These are phyloP conservation scores for Petunia secreta DNA, from an alignment of 257 asterid species.

Conservation along the genomic window DNA sequence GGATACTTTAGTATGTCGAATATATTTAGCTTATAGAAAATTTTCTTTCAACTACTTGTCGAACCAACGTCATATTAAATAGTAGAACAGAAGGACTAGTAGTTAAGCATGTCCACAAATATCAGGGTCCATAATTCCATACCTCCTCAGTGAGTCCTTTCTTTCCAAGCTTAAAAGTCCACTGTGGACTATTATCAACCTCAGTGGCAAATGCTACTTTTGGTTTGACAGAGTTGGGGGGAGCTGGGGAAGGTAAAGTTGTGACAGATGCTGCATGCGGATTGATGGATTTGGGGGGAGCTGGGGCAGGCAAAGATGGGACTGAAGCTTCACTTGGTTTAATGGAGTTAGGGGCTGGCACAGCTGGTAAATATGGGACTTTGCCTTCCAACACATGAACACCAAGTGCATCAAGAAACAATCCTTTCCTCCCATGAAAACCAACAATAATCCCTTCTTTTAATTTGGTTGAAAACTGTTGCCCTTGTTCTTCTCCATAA, in stretches of 20 bases:
- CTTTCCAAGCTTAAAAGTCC: slow-evolving; percentile 52
- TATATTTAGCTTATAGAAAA: not conserved
- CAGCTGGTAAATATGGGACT: slow-evolving; percentile 27
- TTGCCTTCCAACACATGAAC: slow-evolving; percentile 62
- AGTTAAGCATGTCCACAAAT: not conserved
- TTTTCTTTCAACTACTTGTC: not conserved
- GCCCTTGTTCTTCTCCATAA: slow-evolving; percentile 77
- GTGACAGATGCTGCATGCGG: slow-evolving; percentile 10
- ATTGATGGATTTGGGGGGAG: slow-evolving; percentile 26
- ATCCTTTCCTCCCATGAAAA: slow-evolving; percentile 76
- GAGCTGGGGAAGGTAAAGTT: slow-evolving; percentile 20
- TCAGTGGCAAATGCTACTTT: slow-evolving; percentile 27
- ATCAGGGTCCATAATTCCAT: not conserved
- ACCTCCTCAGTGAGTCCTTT: slow-evolving; percentile 59
- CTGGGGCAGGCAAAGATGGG: slow-evolving; percentile 26
- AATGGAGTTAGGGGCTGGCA: slow-evolving; percentile 24
- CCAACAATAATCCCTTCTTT: slow-evolving; percentile 67
- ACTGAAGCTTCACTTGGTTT: slow-evolving; percentile 23
- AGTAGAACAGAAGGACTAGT: not conserved
- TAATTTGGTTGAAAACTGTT: slow-evolving; percentile 57
- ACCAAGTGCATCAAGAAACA: slow-evolving; percentile 76
- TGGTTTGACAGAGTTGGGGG: slow-evolving; percentile 35
- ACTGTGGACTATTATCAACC: slow-evolving; percentile 43
- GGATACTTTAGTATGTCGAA: not conserved
- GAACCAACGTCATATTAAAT: not conserved